These are phyloP conservation scores for Gossypium lobatum DNA, from an alignment of 441 rosid species.

Conservation along the genomic window DNA sequence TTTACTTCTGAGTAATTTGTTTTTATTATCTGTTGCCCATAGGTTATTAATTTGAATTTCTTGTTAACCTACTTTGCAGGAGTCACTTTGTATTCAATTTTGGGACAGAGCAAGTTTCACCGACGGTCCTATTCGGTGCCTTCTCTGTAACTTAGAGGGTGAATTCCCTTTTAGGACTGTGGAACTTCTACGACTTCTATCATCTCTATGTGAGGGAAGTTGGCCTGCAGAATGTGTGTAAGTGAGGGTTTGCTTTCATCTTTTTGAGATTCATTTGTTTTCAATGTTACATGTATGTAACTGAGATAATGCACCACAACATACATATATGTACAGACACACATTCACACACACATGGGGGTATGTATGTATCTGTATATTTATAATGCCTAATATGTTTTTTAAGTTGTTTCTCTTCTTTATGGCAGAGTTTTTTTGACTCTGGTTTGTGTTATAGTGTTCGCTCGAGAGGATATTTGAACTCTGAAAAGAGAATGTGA, in stretches of 20 bases:
- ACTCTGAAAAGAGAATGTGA: not conserved
- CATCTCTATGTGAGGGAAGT: slow-evolving; percentile 89
- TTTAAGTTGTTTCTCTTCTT: not conserved
- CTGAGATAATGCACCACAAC: not conserved
- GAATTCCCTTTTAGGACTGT: slow-evolving; percentile 81
- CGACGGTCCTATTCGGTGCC: slow-evolving; percentile 95
- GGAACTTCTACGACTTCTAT: slow-evolving; percentile 72
- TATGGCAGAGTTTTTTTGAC: not conserved
- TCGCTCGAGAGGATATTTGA: not conserved
- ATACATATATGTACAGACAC: not conserved
- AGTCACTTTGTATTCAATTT: slow-evolving; percentile 92
- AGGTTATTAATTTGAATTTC: slow-evolving; percentile 22
- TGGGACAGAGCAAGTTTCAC: slow-evolving; percentile 93
- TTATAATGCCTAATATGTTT: not conserved
- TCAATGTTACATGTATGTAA: not conserved
- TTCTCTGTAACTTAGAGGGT: slow-evolving; percentile 82
- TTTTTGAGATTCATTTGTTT: not conserved
- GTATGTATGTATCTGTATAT: not conserved
- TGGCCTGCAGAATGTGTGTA: slow-evolving; percentile 99
- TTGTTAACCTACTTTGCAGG: slow-evolving; percentile 43
- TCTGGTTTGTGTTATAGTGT: not conserved
- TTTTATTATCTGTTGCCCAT: slow-evolving; percentile 7
- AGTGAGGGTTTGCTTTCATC: slow-evolving; percentile 28
- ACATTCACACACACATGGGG: not conserved
- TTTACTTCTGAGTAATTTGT: slow-evolving; percentile 15